Evolutionary conservation across 768 basidiomycete species (phyloP).

Genomic region (Rhodocollybia butyracea): DNA sequence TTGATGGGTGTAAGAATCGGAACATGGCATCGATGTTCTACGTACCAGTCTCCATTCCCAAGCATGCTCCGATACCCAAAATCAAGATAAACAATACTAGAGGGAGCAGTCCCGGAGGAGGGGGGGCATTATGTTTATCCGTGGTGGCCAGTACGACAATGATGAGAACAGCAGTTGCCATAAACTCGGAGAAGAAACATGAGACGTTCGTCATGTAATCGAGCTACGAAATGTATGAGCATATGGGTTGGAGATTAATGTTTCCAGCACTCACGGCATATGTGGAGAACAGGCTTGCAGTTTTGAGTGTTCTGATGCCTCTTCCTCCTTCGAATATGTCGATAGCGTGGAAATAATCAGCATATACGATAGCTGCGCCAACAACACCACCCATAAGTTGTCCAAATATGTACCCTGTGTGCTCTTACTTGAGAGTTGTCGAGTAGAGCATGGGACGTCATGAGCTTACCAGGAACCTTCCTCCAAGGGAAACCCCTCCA

Average conservation of each 20-base stretch:
- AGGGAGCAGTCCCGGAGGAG: slow-evolving; percentile 50
- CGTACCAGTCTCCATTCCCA: slow-evolving; percentile 63
- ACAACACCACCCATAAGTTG: slow-evolving; percentile 64
- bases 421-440: background rate
- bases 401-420: slow-evolving; percentile 49
- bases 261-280: slow-evolving; percentile 45
- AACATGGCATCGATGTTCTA: background rate
- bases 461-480: slow-evolving; percentile 58
- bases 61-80: slow-evolving; percentile 52
- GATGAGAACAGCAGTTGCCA: slow-evolving; percentile 56
- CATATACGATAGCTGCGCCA: slow-evolving; percentile 61
- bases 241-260: background rate
- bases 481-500: slow-evolving; percentile 76
- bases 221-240: slow-evolving; percentile 19
- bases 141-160: slow-evolving; percentile 51
- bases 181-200: slow-evolving; percentile 50
- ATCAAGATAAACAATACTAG: slow-evolving; percentile 55
- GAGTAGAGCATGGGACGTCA: no score
- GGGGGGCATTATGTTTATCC: slow-evolving; percentile 50
- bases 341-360: slow-evolving; percentile 69
- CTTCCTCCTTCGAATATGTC: slow-evolving; percentile 59
- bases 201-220: slow-evolving; percentile 37
- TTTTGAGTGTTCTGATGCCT: slow-evolving; percentile 49
- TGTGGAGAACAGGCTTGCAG: slow-evolving; percentile 57
- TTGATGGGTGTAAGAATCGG: slow-evolving; percentile 6